phyloP scores from a whole-genome alignment of 73 alveolate genomes.

The Paramecium caudatum region DNA sequence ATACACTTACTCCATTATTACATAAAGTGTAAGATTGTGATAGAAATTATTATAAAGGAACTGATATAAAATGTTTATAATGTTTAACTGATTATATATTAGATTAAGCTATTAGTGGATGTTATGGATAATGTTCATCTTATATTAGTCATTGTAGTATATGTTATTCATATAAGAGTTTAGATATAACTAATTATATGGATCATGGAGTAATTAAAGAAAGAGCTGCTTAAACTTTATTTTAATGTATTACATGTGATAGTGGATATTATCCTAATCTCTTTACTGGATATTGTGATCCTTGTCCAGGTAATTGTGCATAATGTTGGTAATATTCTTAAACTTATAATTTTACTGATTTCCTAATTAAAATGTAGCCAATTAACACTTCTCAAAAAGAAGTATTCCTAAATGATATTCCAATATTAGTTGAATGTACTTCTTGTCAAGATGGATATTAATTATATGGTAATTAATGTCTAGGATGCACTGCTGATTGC shows the following conservation, averaged over 20 bases:
- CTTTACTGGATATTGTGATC: conserved; percentile 49
- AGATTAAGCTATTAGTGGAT: not conserved
- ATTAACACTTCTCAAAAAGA: not conserved
- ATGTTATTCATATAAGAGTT: conserved; percentile 40
- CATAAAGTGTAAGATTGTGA: conserved; percentile 12
- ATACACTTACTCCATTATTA: not conserved
- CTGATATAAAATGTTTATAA: not conserved
- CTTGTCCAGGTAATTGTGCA: conserved; percentile 10
- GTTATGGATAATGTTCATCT: not conserved
- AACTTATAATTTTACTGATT: conserved; percentile 29
- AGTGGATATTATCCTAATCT: conserved; percentile 50
- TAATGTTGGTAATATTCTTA: conserved; percentile 59
- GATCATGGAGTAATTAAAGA: not conserved
- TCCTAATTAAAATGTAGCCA: not conserved
- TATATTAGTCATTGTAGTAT: not conserved
- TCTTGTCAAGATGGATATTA: conserved; percentile 17
- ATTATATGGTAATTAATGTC: conserved; percentile 38
- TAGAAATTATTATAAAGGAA: not conserved
- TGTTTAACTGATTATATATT: not conserved
- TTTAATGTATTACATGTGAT: conserved; percentile 11
- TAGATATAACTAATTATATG: not conserved
- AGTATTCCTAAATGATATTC: not conserved
- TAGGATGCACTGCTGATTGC: conserved; percentile 50
- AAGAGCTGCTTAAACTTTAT: not conserved
- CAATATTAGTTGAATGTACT: conserved; percentile 6